Evolutionary conservation across 306 rosid genomes (phyloP).

Genomic region (Prunus mume): DNA sequence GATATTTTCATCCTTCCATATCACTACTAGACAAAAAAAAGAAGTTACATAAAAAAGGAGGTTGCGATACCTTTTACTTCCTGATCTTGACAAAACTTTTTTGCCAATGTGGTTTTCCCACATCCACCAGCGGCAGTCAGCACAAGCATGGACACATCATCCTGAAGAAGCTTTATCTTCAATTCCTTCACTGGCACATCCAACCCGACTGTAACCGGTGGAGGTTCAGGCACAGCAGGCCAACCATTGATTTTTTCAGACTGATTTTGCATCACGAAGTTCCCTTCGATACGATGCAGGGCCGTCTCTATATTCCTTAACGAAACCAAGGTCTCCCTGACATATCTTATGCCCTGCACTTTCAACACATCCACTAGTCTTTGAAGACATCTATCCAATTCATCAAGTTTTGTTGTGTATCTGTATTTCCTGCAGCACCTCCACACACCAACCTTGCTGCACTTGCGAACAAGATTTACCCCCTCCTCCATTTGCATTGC

Average conservation of each 20-base stretch:
- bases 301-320: background rate
- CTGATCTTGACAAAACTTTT: conserved; percentile 43
- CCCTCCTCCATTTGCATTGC: background rate
- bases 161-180: conserved; percentile 38
- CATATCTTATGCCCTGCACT: background rate
- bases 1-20: too few species aligned
- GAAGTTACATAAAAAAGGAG: background rate
- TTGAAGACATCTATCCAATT: background rate
- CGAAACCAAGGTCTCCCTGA: background rate
- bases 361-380: background rate
- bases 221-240: conserved; percentile 37
- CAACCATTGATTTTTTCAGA: background rate
- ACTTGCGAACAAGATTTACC: background rate
- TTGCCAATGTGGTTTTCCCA: conserved; percentile 56
- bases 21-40: background rate
- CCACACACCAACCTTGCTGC: background rate
- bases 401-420: background rate
- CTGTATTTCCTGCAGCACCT: background rate
- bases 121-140: conserved; percentile 51
- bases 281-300: background rate
- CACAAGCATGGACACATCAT: conserved; percentile 23
- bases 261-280: background rate
- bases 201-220: conserved; percentile 43
- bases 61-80: conserved; percentile 39
- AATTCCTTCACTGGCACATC: conserved; percentile 43